phyloP scores from a whole-genome alignment of 257 asterid species.

The Euphrasia confusa region DNA sequence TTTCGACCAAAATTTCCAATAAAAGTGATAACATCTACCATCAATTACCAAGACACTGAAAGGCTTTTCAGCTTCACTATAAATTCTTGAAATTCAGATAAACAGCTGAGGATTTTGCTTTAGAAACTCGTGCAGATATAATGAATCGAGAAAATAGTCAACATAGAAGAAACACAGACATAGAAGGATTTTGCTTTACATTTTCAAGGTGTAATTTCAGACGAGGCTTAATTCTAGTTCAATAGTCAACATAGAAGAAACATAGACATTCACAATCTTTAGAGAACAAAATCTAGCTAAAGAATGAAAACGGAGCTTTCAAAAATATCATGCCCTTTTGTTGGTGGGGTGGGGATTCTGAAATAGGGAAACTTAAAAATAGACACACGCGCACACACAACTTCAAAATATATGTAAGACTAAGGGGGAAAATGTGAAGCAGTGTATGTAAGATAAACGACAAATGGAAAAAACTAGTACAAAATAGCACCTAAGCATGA shows the following conservation, averaged over 20 bases:
- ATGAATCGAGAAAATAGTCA: not conserved
- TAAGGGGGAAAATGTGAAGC: not conserved
- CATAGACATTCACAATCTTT: conserved; percentile 2
- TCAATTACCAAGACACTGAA: not conserved
- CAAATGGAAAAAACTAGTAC: not conserved
- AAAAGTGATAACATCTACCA: not conserved
- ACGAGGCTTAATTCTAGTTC: not conserved
- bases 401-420: not conserved
- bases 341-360: not conserved
- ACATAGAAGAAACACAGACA: no score
- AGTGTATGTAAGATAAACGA: not conserved
- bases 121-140: not conserved
- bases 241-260: conserved; percentile 1
- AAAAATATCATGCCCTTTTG: not conserved
- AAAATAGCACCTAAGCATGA: not conserved
- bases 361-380: not conserved
- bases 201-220: conserved; percentile 4
- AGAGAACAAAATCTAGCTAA: not conserved
- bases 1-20: not conserved
- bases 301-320: not conserved
- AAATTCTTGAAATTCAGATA: not conserved
- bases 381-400: not conserved
- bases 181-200: not conserved
- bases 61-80: not conserved
- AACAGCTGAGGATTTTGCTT: not conserved